A percentile compares a stretch with the other conserved stretches of the same genome.
phyloP scores from a whole-genome alignment of 2,329 filamentous ascomycete genomes.

The Setomelanomma holmii region DNA sequence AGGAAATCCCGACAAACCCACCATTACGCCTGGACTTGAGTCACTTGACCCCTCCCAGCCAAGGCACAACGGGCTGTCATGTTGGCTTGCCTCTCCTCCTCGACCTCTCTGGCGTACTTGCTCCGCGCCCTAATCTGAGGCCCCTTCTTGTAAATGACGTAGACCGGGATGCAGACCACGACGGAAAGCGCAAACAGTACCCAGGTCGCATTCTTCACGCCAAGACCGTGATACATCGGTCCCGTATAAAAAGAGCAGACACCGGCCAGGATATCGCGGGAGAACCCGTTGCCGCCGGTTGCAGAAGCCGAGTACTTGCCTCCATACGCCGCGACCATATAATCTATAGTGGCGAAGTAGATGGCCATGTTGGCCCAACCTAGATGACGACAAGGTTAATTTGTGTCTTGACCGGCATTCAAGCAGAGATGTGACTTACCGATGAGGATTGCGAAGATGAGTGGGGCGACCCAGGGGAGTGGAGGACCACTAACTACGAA shows the following conservation, averaged over 20 bases:
- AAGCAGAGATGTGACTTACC: constrained; percentile 57
- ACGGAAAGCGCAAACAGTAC: constrained; percentile 60
- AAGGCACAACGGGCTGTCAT: neutral
- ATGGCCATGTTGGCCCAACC: constrained; percentile 51
- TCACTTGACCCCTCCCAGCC: neutral
- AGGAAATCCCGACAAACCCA: neutral
- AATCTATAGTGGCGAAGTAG: constrained; percentile 79
- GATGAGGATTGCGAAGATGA: constrained; percentile 58
- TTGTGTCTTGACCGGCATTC: neutral
- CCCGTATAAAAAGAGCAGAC: constrained; percentile 64
- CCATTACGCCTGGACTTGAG: neutral
- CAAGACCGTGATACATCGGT: constrained; percentile 44
- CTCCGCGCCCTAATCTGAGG: constrained; percentile 54
- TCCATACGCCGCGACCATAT: constrained; percentile 77
- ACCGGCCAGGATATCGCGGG: constrained; percentile 75
- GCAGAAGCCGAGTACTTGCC: constrained; percentile 73
- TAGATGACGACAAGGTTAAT: neutral
- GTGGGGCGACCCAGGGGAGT: constrained; percentile 66
- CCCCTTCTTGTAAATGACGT: constrained; percentile 63
- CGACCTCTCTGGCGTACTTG: constrained; percentile 29
- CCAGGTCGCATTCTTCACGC: constrained; percentile 26
- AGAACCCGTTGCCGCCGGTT: constrained; percentile 78
- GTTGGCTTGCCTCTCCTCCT: constrained; percentile 23
- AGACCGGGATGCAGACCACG: constrained; percentile 60
- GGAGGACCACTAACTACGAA: constrained; percentile 65